Evolutionary conservation across 805 yeast genomes (phyloP), one percentile per base, ranked within the genome.

Genomic region (Metschnikowia orientalis): DNA sequence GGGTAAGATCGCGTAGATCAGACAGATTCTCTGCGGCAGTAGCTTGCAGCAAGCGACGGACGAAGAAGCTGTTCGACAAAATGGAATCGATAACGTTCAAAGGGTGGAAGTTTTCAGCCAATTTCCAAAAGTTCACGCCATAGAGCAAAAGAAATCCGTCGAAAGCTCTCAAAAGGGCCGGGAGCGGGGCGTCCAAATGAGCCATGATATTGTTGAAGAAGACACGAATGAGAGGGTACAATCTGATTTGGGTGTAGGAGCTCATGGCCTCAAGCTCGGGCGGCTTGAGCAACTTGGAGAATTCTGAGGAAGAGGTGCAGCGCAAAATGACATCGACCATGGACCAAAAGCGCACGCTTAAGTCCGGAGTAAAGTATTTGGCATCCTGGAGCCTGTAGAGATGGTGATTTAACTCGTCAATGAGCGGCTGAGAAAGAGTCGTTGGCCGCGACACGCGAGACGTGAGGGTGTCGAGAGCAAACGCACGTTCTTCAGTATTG

Each of bases 21-120:
- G 56, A 54, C 8, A 51, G 40, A 2, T 32, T 12, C 34, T 56
- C 10, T 53, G 41, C 27, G 39, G 29, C 13, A 3, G 45, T 14
- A 1, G 47, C 38, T 5, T 24, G 27, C 4, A 41, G 41, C 18
- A 79, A 48, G 32, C 54, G 59, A 11, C 56, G 57, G 1, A 61
- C 47, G 44, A 66, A 77, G 28, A 63, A 56, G 1, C 79, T 77
- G 44, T 73, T 78, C 12, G 71, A 71, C 28, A 81, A 66, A 1
- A 81, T 62, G 11, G 77, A 67, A 42, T 81, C 88, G 32, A 82
- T 53, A 26, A 79, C 61, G 38, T 76, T 77, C 18, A 64, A 67
- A 38, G 71, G 73, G 2, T 73, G 71, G 39, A 62, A 71, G 0
- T 84, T 85, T 1, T 70, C 59, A 3, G 77, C 64, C 16, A 58